Conservation (phyloP, 2,329 filamentous ascomycete species). For the Trichoderma atroviride region DNA sequence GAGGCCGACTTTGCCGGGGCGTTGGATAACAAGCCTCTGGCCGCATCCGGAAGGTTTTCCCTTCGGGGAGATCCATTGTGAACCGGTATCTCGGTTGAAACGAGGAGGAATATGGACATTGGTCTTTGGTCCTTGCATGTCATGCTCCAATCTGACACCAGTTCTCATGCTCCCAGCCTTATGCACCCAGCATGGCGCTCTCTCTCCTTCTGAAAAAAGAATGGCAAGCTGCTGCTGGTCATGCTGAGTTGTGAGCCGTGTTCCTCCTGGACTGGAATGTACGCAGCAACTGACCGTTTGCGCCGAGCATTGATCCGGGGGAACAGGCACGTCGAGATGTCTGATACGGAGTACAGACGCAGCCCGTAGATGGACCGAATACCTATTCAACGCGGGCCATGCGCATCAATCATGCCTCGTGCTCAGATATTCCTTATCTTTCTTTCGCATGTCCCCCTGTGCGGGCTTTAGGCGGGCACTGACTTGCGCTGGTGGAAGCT, state of each 20-base stretch:
- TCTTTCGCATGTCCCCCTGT: constrained; percentile 4
- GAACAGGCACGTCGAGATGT: not conserved
- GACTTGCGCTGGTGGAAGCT: constrained; percentile 15
- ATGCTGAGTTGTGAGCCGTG: not conserved
- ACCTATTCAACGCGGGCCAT: not conserved
- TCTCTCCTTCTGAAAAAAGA: not conserved
- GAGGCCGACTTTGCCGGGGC: constrained; percentile 5
- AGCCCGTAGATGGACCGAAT: constrained; percentile 13
- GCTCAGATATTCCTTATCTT: constrained; percentile 2
- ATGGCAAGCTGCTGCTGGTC: not conserved
- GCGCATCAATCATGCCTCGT: constrained; percentile 5
- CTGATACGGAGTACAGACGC: not conserved
- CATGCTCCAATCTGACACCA: not conserved
- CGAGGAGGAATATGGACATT: not conserved
- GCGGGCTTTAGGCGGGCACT: constrained; percentile 7
- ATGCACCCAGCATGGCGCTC: not conserved
- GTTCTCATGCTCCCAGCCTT: not conserved
- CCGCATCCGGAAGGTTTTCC: constrained; percentile 8
- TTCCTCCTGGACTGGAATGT: constrained; percentile 9
- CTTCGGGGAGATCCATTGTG: not conserved
- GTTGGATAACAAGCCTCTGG: not conserved
- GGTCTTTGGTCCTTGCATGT: not conserved
- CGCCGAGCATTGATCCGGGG: constrained; percentile 20
- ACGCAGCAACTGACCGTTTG: not conserved
- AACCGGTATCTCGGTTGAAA: constrained; percentile 20